phyloP scores from a whole-genome alignment of 495 filamentous ascomycete genomes.

The Penicillium ochrochloron region DNA sequence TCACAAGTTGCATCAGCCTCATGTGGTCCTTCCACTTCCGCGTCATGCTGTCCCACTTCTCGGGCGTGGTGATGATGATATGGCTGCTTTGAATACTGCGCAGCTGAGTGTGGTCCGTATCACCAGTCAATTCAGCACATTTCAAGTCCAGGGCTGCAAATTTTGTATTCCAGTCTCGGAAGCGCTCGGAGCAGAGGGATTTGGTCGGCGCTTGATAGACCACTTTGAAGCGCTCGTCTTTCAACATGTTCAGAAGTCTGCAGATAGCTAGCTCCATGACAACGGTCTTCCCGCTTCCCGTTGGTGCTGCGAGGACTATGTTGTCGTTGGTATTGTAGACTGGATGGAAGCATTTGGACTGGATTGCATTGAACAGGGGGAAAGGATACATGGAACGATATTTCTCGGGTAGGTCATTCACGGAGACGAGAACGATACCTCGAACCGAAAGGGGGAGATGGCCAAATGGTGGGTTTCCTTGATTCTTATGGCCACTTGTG shows the following conservation, averaged over 20 bases:
- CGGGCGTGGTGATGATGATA: constrained; percentile 95
- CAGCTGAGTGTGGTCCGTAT: constrained; percentile 79
- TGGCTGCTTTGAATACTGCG: constrained; percentile 76
- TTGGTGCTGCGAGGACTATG: constrained; percentile 86
- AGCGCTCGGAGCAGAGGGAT: constrained; percentile 83
- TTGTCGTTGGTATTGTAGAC: constrained; percentile 81
- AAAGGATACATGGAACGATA: constrained; percentile 80
- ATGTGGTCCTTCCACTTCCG: constrained; percentile 93
- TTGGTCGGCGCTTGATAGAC: constrained; percentile 96
- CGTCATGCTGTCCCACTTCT: constrained; percentile 99
- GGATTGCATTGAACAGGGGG: constrained; percentile 85
- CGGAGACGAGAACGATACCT: constrained; percentile 76
- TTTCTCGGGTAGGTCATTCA: constrained; percentile 74
- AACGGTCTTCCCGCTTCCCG: constrained; percentile 91
- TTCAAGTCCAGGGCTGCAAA: constrained; percentile 74
- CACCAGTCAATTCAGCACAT: constrained; percentile 89
- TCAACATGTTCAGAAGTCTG: constrained; percentile 64
- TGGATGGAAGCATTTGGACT: constrained; percentile 81
- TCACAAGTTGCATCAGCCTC: constrained; percentile 81
- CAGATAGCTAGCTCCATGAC: constrained; percentile 93
- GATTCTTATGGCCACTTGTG: background rate
- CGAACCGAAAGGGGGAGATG: constrained; percentile 52
- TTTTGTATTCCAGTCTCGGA: constrained; percentile 83
- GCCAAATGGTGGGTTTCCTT: constrained; percentile 23
- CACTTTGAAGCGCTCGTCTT: constrained; percentile 80